Evolutionary conservation across 2,329 filamentous ascomycete species (phyloP).

Genomic region (Chaetomium globosum): DNA sequence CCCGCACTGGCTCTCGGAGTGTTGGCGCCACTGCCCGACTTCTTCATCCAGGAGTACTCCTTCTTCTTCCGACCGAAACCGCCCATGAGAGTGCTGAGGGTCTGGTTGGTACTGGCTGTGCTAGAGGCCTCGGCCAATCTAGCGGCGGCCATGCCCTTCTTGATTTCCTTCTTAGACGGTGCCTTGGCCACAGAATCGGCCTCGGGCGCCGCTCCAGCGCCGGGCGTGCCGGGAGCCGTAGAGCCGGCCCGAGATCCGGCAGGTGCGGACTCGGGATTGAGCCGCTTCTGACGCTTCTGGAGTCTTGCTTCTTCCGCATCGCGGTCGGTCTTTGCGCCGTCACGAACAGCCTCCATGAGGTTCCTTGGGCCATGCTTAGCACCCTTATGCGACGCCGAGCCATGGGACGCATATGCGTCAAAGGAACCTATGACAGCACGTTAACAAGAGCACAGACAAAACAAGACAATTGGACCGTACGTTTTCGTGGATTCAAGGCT

Average conservation of each 20-base stretch:
- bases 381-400: constrained; percentile 45
- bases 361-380: constrained; percentile 49
- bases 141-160: constrained; percentile 74
- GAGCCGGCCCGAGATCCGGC: constrained; percentile 58
- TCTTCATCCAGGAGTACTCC: constrained; percentile 76
- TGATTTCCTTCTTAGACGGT: constrained; percentile 82
- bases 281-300: constrained; percentile 66
- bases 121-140: constrained; percentile 76
- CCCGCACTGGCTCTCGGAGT: constrained; percentile 48
- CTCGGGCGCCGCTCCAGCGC: constrained; percentile 65
- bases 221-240: constrained; percentile 62
- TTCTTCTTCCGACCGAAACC: constrained; percentile 66
- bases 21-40: constrained; percentile 55
- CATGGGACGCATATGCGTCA: constrained; percentile 40
- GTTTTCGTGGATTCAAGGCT: constrained; percentile 60
- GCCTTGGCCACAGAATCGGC: constrained; percentile 57
- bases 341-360: constrained; percentile 58
- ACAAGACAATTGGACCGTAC: constrained; percentile 49
- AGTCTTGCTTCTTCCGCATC: constrained; percentile 73
- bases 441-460: constrained; percentile 25
- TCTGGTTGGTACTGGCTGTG: constrained; percentile 80
- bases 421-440: constrained; percentile 44
- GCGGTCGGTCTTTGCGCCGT: constrained; percentile 66
- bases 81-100: constrained; percentile 73
- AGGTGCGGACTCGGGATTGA: constrained; percentile 57